Conservation (phyloP, 306 rosid species). For the Ormosia semicastrata region DNA sequence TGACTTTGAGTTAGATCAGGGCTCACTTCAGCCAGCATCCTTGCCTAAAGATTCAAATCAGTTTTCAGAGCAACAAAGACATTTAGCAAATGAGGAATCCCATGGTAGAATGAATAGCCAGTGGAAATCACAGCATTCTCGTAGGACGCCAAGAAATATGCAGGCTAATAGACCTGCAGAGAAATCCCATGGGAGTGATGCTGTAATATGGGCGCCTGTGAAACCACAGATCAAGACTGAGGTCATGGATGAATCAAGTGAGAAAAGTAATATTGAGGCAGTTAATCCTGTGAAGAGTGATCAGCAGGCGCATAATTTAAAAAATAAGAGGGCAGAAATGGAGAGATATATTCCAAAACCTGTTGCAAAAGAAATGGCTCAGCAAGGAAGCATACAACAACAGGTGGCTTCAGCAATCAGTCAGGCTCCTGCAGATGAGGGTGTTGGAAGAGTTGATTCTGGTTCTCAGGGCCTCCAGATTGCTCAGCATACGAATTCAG, state of each 20-base stretch:
- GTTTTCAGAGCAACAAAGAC: conserved; percentile 45
- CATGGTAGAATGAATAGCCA: conserved; percentile 59
- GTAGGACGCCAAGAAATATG: conserved; percentile 60
- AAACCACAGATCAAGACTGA: conserved; percentile 64
- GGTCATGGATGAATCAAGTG: conserved; percentile 50
- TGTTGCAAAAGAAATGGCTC: conserved; percentile 93
- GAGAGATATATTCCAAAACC: conserved; percentile 97
- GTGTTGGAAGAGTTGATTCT: conserved; percentile 41
- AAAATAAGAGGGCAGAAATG: conserved; percentile 89
- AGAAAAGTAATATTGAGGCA: conserved; percentile 49
- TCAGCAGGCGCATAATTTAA: conserved; percentile 58
- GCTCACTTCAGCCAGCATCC: conserved; percentile 41
- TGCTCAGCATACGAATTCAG: conserved; percentile 35
- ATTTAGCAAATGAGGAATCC: conserved; percentile 56
- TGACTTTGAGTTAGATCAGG: conserved; percentile 50
- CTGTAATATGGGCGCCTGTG: conserved; percentile 95
- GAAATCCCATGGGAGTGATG: conserved; percentile 59
- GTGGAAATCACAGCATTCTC: conserved; percentile 77
- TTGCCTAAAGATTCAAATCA: conserved; percentile 48
- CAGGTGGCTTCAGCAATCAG: conserved; percentile 38
- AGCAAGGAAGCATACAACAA: conserved; percentile 68
- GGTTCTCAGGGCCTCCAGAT: conserved; percentile 39
- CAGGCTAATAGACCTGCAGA: conserved; percentile 61
- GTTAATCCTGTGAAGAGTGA: conserved; percentile 54
- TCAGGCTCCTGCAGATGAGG: conserved; percentile 46